Evolutionary conservation across 2,329 filamentous ascomycete genomes (phyloP), one percentile per base, ranked within the genome.

Genomic region (Thielaviopsis punctulata): DNA sequence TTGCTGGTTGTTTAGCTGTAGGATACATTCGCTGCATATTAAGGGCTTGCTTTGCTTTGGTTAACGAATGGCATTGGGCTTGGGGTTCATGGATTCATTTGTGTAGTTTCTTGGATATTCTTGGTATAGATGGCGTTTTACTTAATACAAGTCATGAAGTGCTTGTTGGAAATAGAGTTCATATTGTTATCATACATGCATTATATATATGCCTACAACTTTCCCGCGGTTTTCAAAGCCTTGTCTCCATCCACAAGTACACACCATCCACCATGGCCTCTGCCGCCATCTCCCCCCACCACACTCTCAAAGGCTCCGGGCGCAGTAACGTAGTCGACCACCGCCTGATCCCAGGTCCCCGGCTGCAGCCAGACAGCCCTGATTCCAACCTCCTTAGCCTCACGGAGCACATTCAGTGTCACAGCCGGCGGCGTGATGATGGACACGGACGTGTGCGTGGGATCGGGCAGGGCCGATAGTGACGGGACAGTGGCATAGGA

Each of bases 301-400:
- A 87, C 82, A 36, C 80, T 79, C 58, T 79, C 70, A 60, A 92
- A 95, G 18, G 67, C 68, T 5, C 66, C 69, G 57, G 83, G 69
- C 55, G 62, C 65, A 21, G 73, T 69, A 2, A 86, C 87, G 64
- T 77, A 88, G 41, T 74, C 69, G 56, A 95, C 63, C 21, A 87
- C 83, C 54, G 79, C 77, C 49, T 84, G 77, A 63, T 95, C 80
- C 62, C 84, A 96, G 15, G 80, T 89, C 1, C 90, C 92, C 0
- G 92, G 92, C 68, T 96, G 92, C 58, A 96, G 69, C 84, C 86
- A 95, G 4, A 95, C 80, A 23, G 85, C 76, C 18, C 77, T 74
- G 45, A 94, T 69, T 2, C 88, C 82, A 10, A 84, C 71, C 52
- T 76, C 70, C 65, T 81, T 84, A 0, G 90, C 92, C 65, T 94